Conservation (phyloP, 1,284 basidiomycete species). For the Kwoniella shivajii region DNA sequence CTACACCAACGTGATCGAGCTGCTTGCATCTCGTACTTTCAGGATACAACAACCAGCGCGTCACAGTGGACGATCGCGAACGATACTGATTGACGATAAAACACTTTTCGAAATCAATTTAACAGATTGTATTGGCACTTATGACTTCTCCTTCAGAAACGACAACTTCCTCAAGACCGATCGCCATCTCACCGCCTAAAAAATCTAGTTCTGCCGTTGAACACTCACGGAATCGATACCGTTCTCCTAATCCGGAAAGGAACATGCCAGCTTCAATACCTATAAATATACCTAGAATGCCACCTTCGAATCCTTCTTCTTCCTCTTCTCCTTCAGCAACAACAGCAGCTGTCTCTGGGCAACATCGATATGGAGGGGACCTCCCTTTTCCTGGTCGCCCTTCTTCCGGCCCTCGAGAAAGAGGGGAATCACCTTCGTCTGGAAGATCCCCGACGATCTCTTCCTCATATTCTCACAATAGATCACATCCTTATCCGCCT, state of each 20-base stretch:
- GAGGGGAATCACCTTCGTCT: constrained; percentile 4
- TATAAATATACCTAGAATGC: constrained; percentile 19
- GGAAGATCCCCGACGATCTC: constrained; percentile 2
- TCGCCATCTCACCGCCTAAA: constrained; percentile 1
- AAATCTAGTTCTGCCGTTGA: not conserved
- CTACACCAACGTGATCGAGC: no score
- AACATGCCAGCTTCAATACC: constrained; percentile 20
- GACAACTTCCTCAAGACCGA: not conserved
- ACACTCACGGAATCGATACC: not conserved
- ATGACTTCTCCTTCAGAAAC: constrained; percentile 5
- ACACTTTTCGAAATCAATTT: not conserved
- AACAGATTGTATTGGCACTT: not conserved
- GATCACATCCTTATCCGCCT: constrained; percentile 5
- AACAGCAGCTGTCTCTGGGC: no score
- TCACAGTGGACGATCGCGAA: not conserved
- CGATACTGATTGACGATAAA: not conserved
- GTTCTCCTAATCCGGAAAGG: not conserved
- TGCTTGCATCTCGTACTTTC: not conserved
- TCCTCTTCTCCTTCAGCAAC: not conserved
- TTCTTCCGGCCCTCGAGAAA: not conserved
- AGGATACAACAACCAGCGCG: not conserved
- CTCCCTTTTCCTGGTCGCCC: not conserved
- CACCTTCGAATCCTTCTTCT: constrained; percentile 7
- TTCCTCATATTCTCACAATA: not conserved
- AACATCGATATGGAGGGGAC: constrained; percentile 2